Conservation (phyloP, 2,329 filamentous ascomycete species). For the Pseudogymnoascus sp. region DNA sequence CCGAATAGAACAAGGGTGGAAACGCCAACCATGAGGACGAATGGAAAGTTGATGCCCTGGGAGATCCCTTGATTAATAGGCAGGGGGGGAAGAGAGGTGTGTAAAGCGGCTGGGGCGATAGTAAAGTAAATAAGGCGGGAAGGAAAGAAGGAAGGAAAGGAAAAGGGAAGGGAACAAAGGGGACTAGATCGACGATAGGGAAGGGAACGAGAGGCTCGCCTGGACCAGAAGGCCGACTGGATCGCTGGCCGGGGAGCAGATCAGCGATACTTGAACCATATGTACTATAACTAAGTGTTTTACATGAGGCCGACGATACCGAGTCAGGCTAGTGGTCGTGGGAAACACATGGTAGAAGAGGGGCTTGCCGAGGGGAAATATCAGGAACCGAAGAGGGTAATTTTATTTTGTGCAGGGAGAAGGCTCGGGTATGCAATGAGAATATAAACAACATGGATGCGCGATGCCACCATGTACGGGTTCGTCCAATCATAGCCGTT, state of each 20-base stretch:
- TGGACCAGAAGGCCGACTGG: background rate
- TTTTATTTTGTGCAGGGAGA: background rate
- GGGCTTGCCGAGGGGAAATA: background rate
- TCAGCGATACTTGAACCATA: background rate
- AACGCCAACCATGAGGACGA: slow-evolving; percentile 4
- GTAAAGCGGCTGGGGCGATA: background rate
- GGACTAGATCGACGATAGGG: background rate
- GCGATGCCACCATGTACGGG: background rate
- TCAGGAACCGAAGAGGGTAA: background rate
- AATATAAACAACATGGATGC: background rate
- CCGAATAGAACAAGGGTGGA: background rate
- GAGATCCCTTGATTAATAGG: background rate
- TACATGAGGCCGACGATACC: background rate
- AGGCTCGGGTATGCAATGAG: background rate
- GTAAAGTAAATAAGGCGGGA: background rate
- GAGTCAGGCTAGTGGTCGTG: background rate
- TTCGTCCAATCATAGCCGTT: background rate
- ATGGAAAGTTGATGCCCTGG: background rate
- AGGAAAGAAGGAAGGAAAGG: background rate
- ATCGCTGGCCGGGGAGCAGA: background rate
- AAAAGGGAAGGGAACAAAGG: background rate
- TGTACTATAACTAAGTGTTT: background rate
- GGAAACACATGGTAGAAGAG: background rate
- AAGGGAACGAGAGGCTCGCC: background rate
- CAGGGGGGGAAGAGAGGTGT: background rate